These are phyloP conservation scores for Pyrus betulifolia DNA, from an alignment of 306 rosid genomes.

Conservation along the genomic window DNA sequence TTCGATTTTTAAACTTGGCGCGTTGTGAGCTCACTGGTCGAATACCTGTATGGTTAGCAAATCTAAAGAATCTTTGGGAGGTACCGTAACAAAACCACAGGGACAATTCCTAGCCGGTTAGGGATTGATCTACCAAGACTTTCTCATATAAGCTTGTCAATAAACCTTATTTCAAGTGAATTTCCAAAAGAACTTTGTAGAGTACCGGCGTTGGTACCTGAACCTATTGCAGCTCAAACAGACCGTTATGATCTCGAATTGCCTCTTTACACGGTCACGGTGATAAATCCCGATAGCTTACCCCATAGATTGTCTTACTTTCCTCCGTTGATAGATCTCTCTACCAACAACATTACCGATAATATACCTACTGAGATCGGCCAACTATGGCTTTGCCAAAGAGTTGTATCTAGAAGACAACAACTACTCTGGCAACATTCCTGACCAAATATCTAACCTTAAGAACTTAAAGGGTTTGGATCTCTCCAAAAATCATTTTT, in stretches of 20 bases:
- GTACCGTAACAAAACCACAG: background rate
- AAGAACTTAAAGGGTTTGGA: background rate
- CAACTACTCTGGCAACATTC: background rate
- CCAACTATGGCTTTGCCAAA: background rate
- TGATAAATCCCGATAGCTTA: background rate
- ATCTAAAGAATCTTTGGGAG: background rate
- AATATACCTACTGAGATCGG: background rate
- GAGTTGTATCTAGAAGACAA: fast-evolving
- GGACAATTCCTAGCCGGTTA: background rate
- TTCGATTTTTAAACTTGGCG: background rate
- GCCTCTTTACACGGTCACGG: background rate
- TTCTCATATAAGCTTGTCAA: background rate
- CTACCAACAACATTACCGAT: background rate
- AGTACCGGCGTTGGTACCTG: background rate
- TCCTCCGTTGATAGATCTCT: background rate
- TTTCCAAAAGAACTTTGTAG: background rate
- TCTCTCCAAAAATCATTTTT: background rate
- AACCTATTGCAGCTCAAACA: background rate
- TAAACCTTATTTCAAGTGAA: background rate
- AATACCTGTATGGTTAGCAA: background rate
- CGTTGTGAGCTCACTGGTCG: background rate
- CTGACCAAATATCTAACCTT: background rate
- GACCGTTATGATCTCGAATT: background rate
- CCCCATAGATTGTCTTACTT: background rate
- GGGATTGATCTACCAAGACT: background rate